Base-by-base conservation (phyloP, 2,329 filamentous ascomycete species). In the Alternaria novae-zelandiae region DNA sequence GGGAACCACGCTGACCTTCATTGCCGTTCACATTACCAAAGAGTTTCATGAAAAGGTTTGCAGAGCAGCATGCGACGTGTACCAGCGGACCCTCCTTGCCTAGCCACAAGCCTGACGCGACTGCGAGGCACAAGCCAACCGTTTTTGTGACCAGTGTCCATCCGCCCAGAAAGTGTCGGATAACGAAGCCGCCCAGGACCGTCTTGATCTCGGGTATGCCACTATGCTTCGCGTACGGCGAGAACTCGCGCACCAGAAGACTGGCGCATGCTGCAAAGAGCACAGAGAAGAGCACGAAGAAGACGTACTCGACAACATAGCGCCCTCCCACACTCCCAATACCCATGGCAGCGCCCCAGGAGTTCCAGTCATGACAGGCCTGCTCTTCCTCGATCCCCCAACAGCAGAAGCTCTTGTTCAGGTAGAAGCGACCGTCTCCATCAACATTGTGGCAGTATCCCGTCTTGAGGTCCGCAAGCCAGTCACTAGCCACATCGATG, bases 141-240 rank as follows among this genome's bases (percentile, higher is more conserved):
- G 94, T 96, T 78, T 98, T 98, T 59, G 94, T 94, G 28, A 93
- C 80, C 75, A 98, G 83, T 2, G 95, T 97, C 94, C 94, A 97
- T 30, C 86, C 85, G 10, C 94, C 93, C 74, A 98, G 84, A 73
- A 98, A 97, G 63, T 90, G 88, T 64, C 90, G 87, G 65, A 99
- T 97, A 30, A 99, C 90, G 78, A 97, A 97, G 6, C 95, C 95
- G 44, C 95, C 95, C 57, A 99, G 83, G 9, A 99, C 88, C 3
- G 94, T 97, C 84, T 99, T 99, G 82, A 99, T 96, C 83, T 99
- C 95, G 6, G 95, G 94, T 71, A 99, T 97, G 81, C 95, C 95
- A 78, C 93, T 97, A 76, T 98, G 95, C 78, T 92, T 95, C 51
- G 95, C 95, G 80, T 97, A 93, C 6, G 91, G 85, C 23, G 93